Evolutionary conservation across 257 asterid species (phyloP).

Genomic region (Plantago elongata): DNA sequence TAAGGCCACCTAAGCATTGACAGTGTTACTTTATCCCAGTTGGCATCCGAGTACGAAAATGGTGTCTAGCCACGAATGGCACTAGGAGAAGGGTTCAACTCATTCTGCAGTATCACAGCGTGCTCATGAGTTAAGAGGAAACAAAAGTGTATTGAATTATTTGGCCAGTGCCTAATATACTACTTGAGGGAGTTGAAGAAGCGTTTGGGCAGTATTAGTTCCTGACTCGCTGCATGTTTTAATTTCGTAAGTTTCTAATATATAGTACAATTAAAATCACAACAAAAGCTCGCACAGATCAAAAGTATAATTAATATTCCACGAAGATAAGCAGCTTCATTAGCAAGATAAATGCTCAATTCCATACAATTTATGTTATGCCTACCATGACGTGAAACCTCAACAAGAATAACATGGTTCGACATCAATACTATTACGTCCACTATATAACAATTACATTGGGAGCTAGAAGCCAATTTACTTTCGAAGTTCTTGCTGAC

Average conservation of each 20-base stretch:
- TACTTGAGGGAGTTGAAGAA: slow-evolving; percentile 6
- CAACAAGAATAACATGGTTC: slow-evolving; percentile 22
- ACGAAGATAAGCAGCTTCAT: slow-evolving; percentile 24
- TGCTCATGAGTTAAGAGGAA: neutral
- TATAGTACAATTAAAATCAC: slow-evolving; percentile 12
- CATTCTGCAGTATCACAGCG: neutral
- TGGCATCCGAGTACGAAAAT: slow-evolving; percentile 5
- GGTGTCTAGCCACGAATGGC: slow-evolving; percentile 6
- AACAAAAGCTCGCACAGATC: neutral
- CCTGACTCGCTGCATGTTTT: neutral
- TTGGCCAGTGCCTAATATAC: neutral
- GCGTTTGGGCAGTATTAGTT: neutral
- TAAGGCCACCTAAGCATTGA: too few species aligned
- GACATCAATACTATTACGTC: slow-evolving; percentile 25
- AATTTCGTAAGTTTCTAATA: neutral
- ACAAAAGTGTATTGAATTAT: neutral
- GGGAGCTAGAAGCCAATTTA: slow-evolving; percentile 39
- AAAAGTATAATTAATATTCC: slow-evolving; percentile 13
- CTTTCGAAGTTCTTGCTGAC: slow-evolving; percentile 78
- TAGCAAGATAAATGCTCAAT: slow-evolving; percentile 22
- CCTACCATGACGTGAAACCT: slow-evolving; percentile 21
- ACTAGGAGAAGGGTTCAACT: slow-evolving; percentile 3
- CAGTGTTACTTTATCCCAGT: neutral
- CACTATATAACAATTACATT: slow-evolving; percentile 36
- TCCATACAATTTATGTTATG: slow-evolving; percentile 41